Percentiles rank a stretch among this genome's conserved stretches.
Evolutionary conservation across 495 filamentous ascomycete species (phyloP).

Genomic region (Aspergillus mulundensis): DNA sequence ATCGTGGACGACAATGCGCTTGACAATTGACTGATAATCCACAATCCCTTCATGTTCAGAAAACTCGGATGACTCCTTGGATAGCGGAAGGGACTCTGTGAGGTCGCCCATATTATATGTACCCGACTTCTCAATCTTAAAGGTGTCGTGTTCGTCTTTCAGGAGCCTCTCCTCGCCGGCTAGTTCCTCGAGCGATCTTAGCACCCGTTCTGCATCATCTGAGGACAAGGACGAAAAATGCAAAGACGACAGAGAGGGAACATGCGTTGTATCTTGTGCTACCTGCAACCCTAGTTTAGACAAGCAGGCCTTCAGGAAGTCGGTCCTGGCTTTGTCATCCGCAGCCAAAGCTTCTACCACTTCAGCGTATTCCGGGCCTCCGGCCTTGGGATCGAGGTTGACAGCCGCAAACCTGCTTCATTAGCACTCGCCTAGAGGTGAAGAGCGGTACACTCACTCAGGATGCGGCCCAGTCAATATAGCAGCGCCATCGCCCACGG

Average conservation of each 20-base stretch:
- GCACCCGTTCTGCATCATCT: conserved; percentile 59
- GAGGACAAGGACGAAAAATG: conserved; percentile 74
- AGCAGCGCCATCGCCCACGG: conserved; percentile 76
- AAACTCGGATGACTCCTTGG: conserved; percentile 8
- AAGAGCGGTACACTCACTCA: conserved; percentile 57
- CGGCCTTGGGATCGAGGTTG: conserved; percentile 64
- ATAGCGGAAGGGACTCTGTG: conserved; percentile 44
- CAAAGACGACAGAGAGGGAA: conserved; percentile 80
- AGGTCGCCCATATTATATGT: conserved; percentile 60
- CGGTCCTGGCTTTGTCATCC: conserved; percentile 65
- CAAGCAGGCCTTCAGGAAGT: conserved; percentile 79
- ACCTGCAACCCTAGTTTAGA: conserved; percentile 78
- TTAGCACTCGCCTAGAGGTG: background rate
- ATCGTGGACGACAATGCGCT: conserved; percentile 65
- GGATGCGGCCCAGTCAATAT: conserved; percentile 89
- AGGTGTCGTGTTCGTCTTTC: conserved; percentile 80
- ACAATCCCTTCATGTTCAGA: conserved; percentile 52
- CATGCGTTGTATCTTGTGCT: conserved; percentile 59
- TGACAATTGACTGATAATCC: conserved; percentile 71
- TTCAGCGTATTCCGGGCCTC: conserved; percentile 60
- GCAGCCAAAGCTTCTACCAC: conserved; percentile 64
- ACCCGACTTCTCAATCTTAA: conserved; percentile 64
- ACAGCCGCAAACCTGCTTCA: conserved; percentile 68
- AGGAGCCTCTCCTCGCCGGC: conserved; percentile 71
- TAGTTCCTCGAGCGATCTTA: conserved; percentile 62